A percentile compares a stretch with the other conserved stretches of the same genome.
Evolutionary conservation across 1,139 yeast genomes (phyloP).

Genomic region (Pichia sp.): DNA sequence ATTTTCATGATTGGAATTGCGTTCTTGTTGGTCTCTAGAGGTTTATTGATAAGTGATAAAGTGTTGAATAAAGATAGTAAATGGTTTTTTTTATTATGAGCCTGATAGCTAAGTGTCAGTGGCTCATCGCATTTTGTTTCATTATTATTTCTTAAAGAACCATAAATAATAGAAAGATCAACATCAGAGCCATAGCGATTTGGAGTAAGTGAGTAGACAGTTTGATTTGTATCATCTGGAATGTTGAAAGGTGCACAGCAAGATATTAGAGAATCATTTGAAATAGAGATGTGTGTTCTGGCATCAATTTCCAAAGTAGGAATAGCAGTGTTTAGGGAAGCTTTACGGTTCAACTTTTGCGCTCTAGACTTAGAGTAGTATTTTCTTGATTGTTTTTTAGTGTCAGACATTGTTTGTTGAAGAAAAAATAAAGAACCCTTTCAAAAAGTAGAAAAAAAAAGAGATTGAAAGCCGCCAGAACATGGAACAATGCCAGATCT

Average conservation of each 20-base stretch:
- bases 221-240: constrained; percentile 9
- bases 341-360: background rate
- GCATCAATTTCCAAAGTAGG: background rate
- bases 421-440: background rate
- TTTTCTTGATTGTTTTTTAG: background rate
- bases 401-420: background rate
- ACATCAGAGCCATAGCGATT: background rate
- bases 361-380: background rate
- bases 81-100: background rate
- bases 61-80: background rate
- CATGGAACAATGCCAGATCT: too few relatives aligned
- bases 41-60: background rate
- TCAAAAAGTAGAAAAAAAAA: background rate
- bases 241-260: constrained; percentile 21
- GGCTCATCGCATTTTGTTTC: constrained; percentile 5
- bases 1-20: background rate
- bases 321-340: background rate
- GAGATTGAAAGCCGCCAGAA: background rate
- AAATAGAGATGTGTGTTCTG: background rate
- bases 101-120: background rate
- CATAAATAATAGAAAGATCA: background rate
- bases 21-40: background rate
- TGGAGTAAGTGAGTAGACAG: background rate
- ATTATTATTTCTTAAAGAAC: background rate
- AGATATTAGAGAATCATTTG: constrained; percentile 15